Conservation (phyloP, 2,329 filamentous ascomycete genomes). For the Ceratocystis harringtonii region DNA sequence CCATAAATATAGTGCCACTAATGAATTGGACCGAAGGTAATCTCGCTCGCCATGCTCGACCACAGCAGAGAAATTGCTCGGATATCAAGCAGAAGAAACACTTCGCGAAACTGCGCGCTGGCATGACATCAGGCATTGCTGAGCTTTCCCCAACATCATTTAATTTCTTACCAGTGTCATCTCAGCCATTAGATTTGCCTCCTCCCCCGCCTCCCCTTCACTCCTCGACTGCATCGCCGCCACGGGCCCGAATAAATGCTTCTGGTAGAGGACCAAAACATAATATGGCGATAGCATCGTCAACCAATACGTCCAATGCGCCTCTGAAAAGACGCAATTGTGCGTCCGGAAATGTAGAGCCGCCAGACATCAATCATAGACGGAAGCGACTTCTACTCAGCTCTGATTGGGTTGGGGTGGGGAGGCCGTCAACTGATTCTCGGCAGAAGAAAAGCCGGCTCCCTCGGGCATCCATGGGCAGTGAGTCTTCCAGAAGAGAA, state of each 20-base stretch:
- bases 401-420: constrained; percentile 7
- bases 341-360: neutral
- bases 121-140: neutral
- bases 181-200: neutral
- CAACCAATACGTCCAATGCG: neutral
- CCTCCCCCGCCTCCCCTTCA: neutral
- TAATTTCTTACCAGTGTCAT: neutral
- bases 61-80: constrained; percentile 24
- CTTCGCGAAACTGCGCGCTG: constrained; percentile 23
- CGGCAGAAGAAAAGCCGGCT: neutral
- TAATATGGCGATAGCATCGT: neutral
- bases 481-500: neutral
- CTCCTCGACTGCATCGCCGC: neutral
- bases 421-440: neutral
- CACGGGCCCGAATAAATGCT: neutral
- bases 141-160: constrained; percentile 4
- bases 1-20: neutral
- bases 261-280: neutral
- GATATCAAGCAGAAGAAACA: constrained; percentile 26
- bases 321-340: neutral
- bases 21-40: constrained; percentile 32
- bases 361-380: neutral
- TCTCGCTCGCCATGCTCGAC: constrained; percentile 26
- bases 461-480: neutral
- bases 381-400: constrained; percentile 3